Base-by-base conservation (phyloP, 1,284 basidiomycete species). In the Rhizopogon parksii region DNA sequence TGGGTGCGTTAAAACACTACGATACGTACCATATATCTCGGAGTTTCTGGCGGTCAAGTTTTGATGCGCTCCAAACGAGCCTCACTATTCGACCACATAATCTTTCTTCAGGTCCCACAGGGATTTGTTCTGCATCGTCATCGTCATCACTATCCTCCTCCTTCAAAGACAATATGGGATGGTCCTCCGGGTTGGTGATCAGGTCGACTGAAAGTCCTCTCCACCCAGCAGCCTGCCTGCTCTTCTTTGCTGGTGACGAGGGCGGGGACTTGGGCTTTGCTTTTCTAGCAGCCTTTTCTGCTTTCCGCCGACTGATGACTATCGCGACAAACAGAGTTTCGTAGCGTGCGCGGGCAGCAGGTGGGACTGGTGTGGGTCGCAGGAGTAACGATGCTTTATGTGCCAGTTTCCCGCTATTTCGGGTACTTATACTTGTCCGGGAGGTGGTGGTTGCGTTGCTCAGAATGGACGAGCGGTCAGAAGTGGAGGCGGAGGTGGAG, bases 121-220 rank as follows among this genome's bases (percentile, higher is more conserved):
- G 32, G 30, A 15, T 48, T 4, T 14, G 17, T 5, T 32, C 53
- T 19, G 50, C 34, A 62, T 62, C 55, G 30, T 67, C 70, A 36
- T 74, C 70, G 6, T 62, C 62, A 3, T 63, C 62, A 25, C 59
- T 65, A 15, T 66, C 59, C n/a, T 64, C 59, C 2, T 57, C 59
- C 32, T 60, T 51, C 5, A 46, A 39, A 50, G 57, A 40, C 30
- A 52, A 27, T 38, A 52, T 46, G 9, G 64, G 54, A 49, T 61
- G 60, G 30, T 67, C 65, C 21, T 74, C 73, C 17, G 71, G 73
- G 40, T 71, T 76, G 2, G 77, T 77, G 51, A 82, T 79, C 48
- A 87, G 65, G 64, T 89, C 88, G 21, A 89, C 80, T 1, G 84
- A 88, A 27, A 88, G 61, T 3, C 85, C 88, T 45, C 87, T 72